Conservation (phyloP, 177 flowering plant genomes). For the Vitis hybrid region DNA sequence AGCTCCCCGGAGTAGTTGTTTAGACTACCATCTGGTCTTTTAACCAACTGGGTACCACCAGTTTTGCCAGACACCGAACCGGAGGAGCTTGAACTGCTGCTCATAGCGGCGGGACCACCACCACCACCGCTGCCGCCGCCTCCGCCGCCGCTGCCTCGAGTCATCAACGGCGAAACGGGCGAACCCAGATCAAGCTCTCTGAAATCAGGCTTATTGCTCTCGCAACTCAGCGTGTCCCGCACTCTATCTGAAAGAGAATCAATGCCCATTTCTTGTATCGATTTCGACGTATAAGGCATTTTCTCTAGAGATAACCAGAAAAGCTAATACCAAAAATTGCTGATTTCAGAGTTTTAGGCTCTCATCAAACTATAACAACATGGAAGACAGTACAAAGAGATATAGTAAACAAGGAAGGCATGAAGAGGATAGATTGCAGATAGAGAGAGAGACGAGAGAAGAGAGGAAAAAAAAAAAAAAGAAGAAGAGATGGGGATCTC, state of each 20-base stretch:
- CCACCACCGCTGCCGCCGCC: not conserved
- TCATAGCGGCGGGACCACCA: slow-evolving; percentile 26
- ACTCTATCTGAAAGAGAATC: slow-evolving; percentile 33
- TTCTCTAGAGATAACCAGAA: not conserved
- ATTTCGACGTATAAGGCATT: slow-evolving; percentile 34
- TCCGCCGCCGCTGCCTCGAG: slow-evolving; percentile 13
- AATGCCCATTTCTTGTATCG: slow-evolving; percentile 14
- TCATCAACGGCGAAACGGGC: slow-evolving; percentile 53
- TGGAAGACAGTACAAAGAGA: not conserved
- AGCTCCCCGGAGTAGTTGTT: slow-evolving; percentile 69
- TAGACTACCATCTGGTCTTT: slow-evolving; percentile 24
- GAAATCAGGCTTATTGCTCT: slow-evolving; percentile 54
- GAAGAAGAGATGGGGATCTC: slow-evolving; percentile 23
- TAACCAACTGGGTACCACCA: slow-evolving; percentile 16
- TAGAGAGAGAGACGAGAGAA: not conserved
- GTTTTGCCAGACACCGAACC: slow-evolving; percentile 56
- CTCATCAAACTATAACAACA: not conserved
- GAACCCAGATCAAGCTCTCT: slow-evolving; percentile 53
- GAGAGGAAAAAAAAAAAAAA: slow-evolving; percentile 3
- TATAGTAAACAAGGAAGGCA: not conserved
- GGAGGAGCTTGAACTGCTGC: slow-evolving; percentile 69
- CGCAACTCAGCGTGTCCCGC: slow-evolving; percentile 23
- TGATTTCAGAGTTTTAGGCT: slow-evolving; percentile 1
- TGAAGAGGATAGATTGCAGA: slow-evolving; percentile 2
- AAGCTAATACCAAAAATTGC: not conserved